Base-by-base conservation (phyloP, 441 rosid species). In the Gossypium schwendimanii region DNA sequence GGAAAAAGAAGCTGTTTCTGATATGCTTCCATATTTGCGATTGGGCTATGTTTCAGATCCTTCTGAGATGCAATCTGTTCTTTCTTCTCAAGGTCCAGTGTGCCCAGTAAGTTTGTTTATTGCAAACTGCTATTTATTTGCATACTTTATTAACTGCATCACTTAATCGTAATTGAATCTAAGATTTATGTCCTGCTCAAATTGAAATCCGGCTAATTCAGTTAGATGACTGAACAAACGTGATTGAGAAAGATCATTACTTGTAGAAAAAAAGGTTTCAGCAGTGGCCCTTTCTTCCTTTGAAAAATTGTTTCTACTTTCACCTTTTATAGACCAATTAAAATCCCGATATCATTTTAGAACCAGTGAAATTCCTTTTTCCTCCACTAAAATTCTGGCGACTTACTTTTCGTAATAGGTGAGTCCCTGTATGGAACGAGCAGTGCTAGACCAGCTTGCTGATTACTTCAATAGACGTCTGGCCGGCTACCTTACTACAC, bases 61-160 rank as follows among this genome's bases (percentile, higher is more conserved):
- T 77, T 85, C 87, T 36, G 98, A 94, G 76, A 90, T 94, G 97
- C 88, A 87, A 75, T 87, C 95, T 31, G 97, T 92, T 74, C 89
- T 94, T 81, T 94, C 97, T 39, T 94, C 98, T 63, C 97, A 86
- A 75, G 98, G 98, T 81, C 98, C 98, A 69, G 81, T 94, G 73
- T 94, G 98, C 79, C 85, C 86, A 5, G 97, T 94, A 85, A 87
- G 91, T 84, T 82, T n/a, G 31, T 86, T 94, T 33, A 14, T 66
- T 76, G 55, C 47, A 11, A 45, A 64, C 44, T 60, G 33, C 89
- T 15, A 9, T 9, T 90, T 15, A 9, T 9, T 60, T 24, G 23
- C 49, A 1, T n/a, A 26, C 6, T 15, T 12, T 17, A 28, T 17
- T 28, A n/a, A 11, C 41, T 6, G 41, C 75, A 47, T 60, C 58